Evolutionary conservation across 768 basidiomycete genomes (phyloP).

Genomic region (Pleurotus citrinopileatus): DNA sequence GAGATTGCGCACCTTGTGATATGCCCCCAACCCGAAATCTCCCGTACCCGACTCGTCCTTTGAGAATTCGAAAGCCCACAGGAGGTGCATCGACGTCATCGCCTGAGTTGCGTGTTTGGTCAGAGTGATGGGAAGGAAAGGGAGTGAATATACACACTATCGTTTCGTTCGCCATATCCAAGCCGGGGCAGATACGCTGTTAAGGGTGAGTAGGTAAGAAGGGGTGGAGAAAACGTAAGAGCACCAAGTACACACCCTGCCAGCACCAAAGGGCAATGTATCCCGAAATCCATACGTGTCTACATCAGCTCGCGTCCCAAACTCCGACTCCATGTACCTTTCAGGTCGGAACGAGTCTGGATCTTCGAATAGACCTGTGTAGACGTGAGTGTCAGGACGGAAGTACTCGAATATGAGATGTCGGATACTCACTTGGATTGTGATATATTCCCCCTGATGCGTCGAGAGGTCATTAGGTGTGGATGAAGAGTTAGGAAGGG

Average conservation of each 20-base stretch:
- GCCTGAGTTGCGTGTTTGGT: constrained; percentile 10
- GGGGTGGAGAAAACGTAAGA: too few species aligned
- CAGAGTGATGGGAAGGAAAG: background rate
- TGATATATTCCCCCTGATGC: too few species aligned
- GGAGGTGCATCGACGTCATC: constrained; percentile 23
- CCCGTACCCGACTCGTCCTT: too few species aligned
- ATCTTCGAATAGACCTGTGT: background rate
- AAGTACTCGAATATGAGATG: too few species aligned
- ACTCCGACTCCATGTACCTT: constrained; percentile 12
- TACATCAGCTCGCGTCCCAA: constrained; percentile 5
- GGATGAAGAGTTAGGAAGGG: background rate
- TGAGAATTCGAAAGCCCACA: constrained; percentile 31
- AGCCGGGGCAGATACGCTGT: too few species aligned
- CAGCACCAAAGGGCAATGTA: constrained; percentile 14
- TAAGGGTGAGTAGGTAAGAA: background rate
- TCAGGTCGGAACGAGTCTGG: constrained; percentile 12
- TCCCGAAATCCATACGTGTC: constrained; percentile 13
- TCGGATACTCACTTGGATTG: too few species aligned
- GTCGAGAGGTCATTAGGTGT: too few species aligned
- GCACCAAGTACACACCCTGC: constrained; percentile 16
- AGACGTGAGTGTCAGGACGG: too few species aligned
- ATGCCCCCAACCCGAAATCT: constrained; percentile 10
- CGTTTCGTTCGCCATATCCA: constrained; percentile 15
- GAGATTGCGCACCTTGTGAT: too few species aligned
- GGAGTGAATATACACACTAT: constrained; percentile 11